Conservation (phyloP, 192 early-diverging fungal genomes). For the Phycomyces blakesleeanus region DNA sequence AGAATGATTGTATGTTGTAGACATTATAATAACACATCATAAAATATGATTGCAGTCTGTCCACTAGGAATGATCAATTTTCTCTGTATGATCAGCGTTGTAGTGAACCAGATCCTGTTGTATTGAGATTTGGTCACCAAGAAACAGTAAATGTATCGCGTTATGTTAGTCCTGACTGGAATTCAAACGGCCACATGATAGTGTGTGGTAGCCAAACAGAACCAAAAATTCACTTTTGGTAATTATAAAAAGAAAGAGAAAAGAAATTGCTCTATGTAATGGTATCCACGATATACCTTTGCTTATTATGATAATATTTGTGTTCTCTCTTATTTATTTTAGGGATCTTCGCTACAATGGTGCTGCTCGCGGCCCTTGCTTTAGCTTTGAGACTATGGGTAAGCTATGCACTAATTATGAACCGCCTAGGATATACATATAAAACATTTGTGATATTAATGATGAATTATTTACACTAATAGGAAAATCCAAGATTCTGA, state of each 20-base stretch:
- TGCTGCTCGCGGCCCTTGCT: neutral
- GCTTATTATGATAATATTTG: neutral
- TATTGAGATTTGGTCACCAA: constrained; percentile 2
- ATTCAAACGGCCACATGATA: constrained; percentile 18
- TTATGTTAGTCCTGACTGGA: constrained; percentile 9
- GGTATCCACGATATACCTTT: neutral
- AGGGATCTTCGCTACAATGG: constrained; percentile 7
- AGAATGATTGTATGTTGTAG: too few species aligned
- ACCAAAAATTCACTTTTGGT: constrained; percentile 14
- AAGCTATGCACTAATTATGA: neutral
- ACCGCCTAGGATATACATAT: neutral
- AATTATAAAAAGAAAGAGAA: neutral
- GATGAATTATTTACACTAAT: neutral
- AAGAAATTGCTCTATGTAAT: neutral
- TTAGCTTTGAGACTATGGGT: neutral
- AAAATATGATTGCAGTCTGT: neutral
- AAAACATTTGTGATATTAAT: neutral
- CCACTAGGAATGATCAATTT: constrained; percentile 3
- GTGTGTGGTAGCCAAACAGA: constrained; percentile 11
- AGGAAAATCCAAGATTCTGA: constrained; percentile 1
- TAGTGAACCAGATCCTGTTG: constrained; percentile 1
- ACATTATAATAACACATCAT: too few species aligned
- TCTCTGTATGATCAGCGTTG: constrained; percentile 8
- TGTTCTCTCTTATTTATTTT: neutral
- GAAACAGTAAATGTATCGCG: constrained; percentile 11